These are phyloP conservation scores for Cystobasidium sp. DNA, from an alignment of 1,284 basidiomycete genomes.

Conservation along the genomic window DNA sequence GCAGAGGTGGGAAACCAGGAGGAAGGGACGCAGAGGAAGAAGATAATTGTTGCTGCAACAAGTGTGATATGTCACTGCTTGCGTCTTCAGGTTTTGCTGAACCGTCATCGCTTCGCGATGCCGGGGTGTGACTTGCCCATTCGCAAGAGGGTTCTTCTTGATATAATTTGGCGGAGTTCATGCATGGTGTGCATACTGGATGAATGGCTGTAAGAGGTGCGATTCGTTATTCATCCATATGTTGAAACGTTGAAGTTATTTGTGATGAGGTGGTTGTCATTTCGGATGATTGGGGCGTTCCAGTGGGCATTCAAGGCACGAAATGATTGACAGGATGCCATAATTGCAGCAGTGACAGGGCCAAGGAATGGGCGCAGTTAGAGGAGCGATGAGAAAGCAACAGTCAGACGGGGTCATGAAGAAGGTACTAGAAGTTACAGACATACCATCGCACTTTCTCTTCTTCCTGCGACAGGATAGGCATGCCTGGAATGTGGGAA, in stretches of 20 bases:
- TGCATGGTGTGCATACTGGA: conserved; percentile 29
- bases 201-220: neutral
- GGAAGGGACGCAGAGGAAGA: neutral
- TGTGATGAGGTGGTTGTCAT: neutral
- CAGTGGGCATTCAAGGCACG: neutral
- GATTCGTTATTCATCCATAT: neutral
- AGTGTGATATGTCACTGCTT: neutral
- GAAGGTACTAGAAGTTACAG: neutral
- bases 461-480: conserved; percentile 28
- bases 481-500: conserved; percentile 13
- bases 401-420: neutral
- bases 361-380: neutral
- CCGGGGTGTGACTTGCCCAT: neutral
- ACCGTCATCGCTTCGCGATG: neutral
- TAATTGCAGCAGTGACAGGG: neutral
- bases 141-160: conserved; percentile 38
- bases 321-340: neutral
- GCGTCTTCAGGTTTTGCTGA: neutral
- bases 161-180: conserved; percentile 23
- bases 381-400: neutral
- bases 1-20: neutral
- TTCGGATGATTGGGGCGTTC: neutral
- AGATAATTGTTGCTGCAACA: neutral
- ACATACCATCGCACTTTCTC: conserved; percentile 38
- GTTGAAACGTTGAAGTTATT: neutral